Conservation (phyloP, 108 stramenopile genomes). For the Skeletonema menzelii region DNA sequence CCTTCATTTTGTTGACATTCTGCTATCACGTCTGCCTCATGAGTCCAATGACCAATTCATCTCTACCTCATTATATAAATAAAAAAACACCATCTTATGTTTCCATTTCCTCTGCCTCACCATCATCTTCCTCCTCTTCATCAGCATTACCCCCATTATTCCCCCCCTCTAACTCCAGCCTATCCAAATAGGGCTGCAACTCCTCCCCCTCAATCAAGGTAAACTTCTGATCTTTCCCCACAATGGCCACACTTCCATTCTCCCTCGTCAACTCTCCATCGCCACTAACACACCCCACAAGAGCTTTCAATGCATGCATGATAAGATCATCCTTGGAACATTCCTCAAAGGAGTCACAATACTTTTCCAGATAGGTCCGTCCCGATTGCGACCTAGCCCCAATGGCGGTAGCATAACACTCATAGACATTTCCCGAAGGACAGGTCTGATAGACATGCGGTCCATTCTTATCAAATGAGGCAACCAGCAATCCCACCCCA, state of each 20-base stretch:
- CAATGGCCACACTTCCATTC: conserved; percentile 84
- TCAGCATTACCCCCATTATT: conserved; percentile 30
- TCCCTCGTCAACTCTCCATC: conserved; percentile 91
- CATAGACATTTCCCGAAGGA: conserved; percentile 96
- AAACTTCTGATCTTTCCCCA: conserved; percentile 77
- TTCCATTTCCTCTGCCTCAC: conserved; percentile 61
- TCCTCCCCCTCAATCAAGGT: conserved; percentile 81
- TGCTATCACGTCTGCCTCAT: too few relatives aligned
- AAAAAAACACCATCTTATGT: conserved; percentile 3
- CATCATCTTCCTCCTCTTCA: conserved; percentile 56
- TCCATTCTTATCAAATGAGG: conserved; percentile 78
- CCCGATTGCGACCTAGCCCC: conserved; percentile 95
- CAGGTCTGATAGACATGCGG: conserved; percentile 97
- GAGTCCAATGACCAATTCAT: neutral
- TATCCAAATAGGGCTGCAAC: conserved; percentile 83
- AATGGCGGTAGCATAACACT: conserved; percentile 95
- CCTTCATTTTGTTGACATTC: too few relatives aligned
- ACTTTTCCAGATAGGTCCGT: conserved; percentile 97
- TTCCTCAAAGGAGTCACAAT: conserved; percentile 67
- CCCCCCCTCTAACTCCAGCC: conserved; percentile 78
- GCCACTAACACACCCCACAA: conserved; percentile 90
- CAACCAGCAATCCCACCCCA: conserved; percentile 97
- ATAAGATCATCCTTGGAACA: conserved; percentile 85
- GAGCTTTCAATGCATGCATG: conserved; percentile 93
- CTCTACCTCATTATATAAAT: neutral